Percentiles rank a stretch among this genome's conserved stretches.
These are phyloP conservation scores for Eutrema salsugineum DNA, from an alignment of 441 rosid species.

Conservation along the genomic window DNA sequence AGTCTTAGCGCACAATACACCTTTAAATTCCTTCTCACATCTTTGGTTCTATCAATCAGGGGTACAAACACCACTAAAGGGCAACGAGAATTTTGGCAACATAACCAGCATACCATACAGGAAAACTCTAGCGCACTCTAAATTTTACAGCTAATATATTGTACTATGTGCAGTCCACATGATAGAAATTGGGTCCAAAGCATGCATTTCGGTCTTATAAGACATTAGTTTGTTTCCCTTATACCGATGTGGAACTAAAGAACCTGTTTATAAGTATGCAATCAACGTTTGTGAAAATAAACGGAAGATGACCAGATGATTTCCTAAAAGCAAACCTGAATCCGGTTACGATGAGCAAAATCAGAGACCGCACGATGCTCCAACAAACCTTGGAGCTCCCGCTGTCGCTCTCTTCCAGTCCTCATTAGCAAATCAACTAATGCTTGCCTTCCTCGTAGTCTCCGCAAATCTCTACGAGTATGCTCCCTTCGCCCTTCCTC, in stretches of 20 bases:
- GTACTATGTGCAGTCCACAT: neutral
- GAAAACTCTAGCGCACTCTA: neutral
- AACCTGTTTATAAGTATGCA: neutral
- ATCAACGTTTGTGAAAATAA: neutral
- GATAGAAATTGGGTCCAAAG: neutral
- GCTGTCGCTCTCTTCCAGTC: neutral
- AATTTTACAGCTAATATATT: neutral
- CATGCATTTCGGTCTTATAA: neutral
- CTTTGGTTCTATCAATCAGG: neutral
- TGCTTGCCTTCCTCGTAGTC: neutral
- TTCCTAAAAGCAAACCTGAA: neutral
- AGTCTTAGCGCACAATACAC: neutral
- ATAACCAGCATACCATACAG: neutral
- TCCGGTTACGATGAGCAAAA: conserved; percentile 3
- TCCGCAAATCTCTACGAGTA: neutral
- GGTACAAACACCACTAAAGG: neutral
- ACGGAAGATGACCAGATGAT: neutral
- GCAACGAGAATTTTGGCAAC: neutral
- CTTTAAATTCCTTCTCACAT: neutral
- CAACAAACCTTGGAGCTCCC: conserved; percentile 1
- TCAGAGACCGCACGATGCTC: conserved; percentile 5
- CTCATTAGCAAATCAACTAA: conserved; percentile 7
- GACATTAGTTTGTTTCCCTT: neutral
- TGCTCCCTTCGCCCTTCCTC: neutral
- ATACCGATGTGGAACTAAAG: neutral